Percentiles rank a stretch among this genome's conserved stretches.
phyloP scores from a whole-genome alignment of 768 basidiomycete species.

The Lactarius sp. region DNA sequence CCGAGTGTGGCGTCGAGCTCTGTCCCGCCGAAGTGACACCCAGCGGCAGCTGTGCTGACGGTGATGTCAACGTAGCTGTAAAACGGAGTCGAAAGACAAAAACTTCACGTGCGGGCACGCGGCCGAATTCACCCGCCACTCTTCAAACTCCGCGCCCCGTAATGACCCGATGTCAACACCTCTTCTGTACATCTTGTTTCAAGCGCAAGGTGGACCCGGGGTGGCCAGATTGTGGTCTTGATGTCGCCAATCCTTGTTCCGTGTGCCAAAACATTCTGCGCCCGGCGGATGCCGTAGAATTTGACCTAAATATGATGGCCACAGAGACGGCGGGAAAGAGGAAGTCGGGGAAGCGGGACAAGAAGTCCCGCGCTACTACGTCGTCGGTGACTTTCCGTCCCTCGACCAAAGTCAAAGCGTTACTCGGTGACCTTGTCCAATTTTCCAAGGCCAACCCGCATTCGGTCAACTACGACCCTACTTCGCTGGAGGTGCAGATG shows the following conservation, averaged over 20 bases:
- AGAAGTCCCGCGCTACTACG: slow-evolving; percentile 49
- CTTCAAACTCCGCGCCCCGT: slow-evolving; percentile 51
- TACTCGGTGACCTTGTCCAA: slow-evolving; percentile 72
- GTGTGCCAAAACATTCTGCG: slow-evolving; percentile 68
- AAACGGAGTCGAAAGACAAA: slow-evolving; percentile 53
- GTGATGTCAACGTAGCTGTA: slow-evolving; percentile 44
- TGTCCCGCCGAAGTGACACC: slow-evolving; percentile 41
- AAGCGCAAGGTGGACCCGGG: slow-evolving; percentile 68
- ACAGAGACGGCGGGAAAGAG: slow-evolving; percentile 47
- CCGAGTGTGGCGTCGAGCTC: slow-evolving; percentile 80
- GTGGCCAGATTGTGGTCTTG: slow-evolving; percentile 68
- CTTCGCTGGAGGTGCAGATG: slow-evolving; percentile 67
- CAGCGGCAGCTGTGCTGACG: slow-evolving; percentile 39
- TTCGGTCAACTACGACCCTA: slow-evolving; percentile 82
- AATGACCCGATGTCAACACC: slow-evolving; percentile 89
- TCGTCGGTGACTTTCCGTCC: slow-evolving; percentile 54
- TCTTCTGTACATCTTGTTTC: slow-evolving; percentile 89
- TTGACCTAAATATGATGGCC: slow-evolving; percentile 55
- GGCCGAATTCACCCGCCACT: slow-evolving; percentile 59
- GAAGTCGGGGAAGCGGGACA: slow-evolving; percentile 62
- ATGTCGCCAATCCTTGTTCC: slow-evolving; percentile 61
- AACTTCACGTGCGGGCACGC: slow-evolving; percentile 65
- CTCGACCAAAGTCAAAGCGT: slow-evolving; percentile 85
- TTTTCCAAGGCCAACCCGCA: slow-evolving; percentile 83
- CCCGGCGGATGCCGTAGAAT: slow-evolving; percentile 75